A percentile compares a stretch with the other conserved stretches of the same genome.
Evolutionary conservation across 495 filamentous ascomycete genomes (phyloP).

Genomic region (Penicillium flavigenum): DNA sequence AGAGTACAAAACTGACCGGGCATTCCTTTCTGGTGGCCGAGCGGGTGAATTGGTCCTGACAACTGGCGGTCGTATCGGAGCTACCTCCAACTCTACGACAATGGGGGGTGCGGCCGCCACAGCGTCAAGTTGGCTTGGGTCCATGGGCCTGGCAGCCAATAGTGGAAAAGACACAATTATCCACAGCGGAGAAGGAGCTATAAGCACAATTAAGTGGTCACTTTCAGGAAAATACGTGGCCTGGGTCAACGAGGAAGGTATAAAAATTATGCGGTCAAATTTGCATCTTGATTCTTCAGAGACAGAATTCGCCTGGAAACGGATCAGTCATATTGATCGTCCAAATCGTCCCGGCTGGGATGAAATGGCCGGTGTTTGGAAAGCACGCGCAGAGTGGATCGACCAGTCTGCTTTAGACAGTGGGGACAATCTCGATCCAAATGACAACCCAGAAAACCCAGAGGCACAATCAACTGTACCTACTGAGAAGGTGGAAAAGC

Average conservation of each 20-base stretch:
- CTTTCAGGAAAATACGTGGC: slow-evolving; percentile 84
- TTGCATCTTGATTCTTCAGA: slow-evolving; percentile 75
- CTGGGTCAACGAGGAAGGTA: slow-evolving; percentile 94
- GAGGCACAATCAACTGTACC: slow-evolving; percentile 22
- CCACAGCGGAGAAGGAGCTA: slow-evolving; percentile 88
- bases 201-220: slow-evolving; percentile 91
- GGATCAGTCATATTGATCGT: slow-evolving; percentile 87
- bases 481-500: slow-evolving; percentile 61
- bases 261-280: slow-evolving; percentile 95
- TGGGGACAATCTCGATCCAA: slow-evolving; percentile 53
- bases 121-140: slow-evolving; percentile 88
- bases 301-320: slow-evolving; percentile 84
- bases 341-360: slow-evolving; percentile 81
- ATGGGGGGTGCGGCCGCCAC: slow-evolving; percentile 74
- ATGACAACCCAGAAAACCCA: slow-evolving; percentile 32
- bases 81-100: slow-evolving; percentile 75
- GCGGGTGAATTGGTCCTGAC: slow-evolving; percentile 91
- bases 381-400: slow-evolving; percentile 86
- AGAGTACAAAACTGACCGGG: slow-evolving; percentile 83
- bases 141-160: slow-evolving; percentile 73
- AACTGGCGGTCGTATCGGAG: slow-evolving; percentile 71
- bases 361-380: slow-evolving; percentile 94
- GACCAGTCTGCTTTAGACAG: slow-evolving; percentile 72
- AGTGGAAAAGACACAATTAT: slow-evolving; percentile 83
- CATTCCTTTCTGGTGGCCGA: slow-evolving; percentile 85